Percentiles rank a stretch among this genome's conserved stretches.
These are phyloP conservation scores for Quambalaria eucalypti DNA, from an alignment of 1,284 basidiomycete genomes.

Conservation along the genomic window DNA sequence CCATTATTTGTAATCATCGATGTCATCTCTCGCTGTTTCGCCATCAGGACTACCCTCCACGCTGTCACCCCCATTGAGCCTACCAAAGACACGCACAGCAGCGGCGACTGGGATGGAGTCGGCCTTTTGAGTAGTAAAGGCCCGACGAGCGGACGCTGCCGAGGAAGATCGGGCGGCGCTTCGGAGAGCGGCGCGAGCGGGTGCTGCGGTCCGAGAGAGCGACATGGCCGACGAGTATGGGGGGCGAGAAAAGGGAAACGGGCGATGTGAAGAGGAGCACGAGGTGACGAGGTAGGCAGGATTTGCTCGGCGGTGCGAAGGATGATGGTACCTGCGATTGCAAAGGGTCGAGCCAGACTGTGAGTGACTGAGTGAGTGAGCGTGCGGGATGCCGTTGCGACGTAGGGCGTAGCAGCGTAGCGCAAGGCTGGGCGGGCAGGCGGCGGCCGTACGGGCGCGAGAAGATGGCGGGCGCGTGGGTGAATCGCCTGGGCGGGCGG, in stretches of 20 bases:
- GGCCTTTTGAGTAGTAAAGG: constrained; percentile 4
- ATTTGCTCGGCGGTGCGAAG: too few relatives aligned
- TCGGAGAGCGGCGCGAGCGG: background rate
- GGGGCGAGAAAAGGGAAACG: background rate
- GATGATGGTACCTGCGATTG: too few relatives aligned
- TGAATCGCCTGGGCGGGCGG: background rate
- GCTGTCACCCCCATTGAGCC: background rate
- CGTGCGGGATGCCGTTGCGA: too few relatives aligned
- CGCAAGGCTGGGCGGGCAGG: background rate
- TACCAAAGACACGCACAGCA: background rate
- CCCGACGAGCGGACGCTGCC: background rate
- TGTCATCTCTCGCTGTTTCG: background rate
- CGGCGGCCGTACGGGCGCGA: background rate
- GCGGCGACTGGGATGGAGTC: constrained; percentile 6
- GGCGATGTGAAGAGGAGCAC: too few relatives aligned
- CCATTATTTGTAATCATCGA: background rate
- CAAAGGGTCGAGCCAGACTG: too few relatives aligned
- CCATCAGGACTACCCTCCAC: background rate
- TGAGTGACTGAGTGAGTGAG: too few relatives aligned
- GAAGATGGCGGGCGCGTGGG: background rate
- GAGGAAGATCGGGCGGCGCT: background rate
- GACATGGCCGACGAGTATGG: background rate
- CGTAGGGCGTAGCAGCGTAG: too few relatives aligned
- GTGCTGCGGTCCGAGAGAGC: background rate
- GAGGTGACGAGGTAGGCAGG: too few relatives aligned